phyloP scores from a whole-genome alignment of 140 eudicot genomes.

The Artemisia princeps region DNA sequence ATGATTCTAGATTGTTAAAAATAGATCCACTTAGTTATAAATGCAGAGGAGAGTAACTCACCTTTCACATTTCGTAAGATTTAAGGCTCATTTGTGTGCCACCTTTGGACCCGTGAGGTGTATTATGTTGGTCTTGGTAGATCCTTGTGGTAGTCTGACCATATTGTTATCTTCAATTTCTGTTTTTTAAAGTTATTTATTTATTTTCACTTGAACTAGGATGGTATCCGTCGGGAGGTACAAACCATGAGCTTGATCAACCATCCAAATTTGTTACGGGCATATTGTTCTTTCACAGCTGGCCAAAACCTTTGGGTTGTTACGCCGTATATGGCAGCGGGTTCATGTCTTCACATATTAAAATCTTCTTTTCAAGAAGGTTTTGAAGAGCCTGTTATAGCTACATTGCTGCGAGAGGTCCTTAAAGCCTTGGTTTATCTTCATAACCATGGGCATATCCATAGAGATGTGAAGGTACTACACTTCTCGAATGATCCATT shows the following conservation, averaged over 20 bases:
- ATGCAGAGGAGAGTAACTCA: conserved; percentile 6
- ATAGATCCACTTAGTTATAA: not conserved
- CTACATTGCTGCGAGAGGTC: conserved; percentile 78
- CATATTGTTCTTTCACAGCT: conserved; percentile 78
- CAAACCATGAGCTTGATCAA: conserved; percentile 80
- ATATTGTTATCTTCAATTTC: conserved; percentile 8
- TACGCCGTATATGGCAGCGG: conserved; percentile 93
- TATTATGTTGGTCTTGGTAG: not conserved
- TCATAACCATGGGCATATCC: conserved; percentile 90
- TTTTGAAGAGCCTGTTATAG: conserved; percentile 84
- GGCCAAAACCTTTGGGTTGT: conserved; percentile 94
- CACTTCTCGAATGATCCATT: not conserved
- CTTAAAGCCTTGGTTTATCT: conserved; percentile 89
- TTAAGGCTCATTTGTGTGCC: conserved; percentile 1
- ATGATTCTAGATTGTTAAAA: not conserved
- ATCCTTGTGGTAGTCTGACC: conserved; percentile 12
- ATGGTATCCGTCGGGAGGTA: conserved; percentile 90
- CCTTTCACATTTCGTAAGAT: conserved; percentile 12
- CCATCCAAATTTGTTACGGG: conserved; percentile 76
- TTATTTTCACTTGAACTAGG: conserved; percentile 38
- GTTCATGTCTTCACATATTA: conserved; percentile 92
- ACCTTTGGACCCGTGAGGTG: conserved; percentile 11
- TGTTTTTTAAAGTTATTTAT: not conserved
- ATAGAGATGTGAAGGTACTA: conserved; percentile 93
- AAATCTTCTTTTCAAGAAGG: conserved; percentile 88